Percentiles rank a stretch among this genome's conserved stretches.
Conservation (phyloP, 2,329 filamentous ascomycete species). For the Sordariomycetes sp. region DNA sequence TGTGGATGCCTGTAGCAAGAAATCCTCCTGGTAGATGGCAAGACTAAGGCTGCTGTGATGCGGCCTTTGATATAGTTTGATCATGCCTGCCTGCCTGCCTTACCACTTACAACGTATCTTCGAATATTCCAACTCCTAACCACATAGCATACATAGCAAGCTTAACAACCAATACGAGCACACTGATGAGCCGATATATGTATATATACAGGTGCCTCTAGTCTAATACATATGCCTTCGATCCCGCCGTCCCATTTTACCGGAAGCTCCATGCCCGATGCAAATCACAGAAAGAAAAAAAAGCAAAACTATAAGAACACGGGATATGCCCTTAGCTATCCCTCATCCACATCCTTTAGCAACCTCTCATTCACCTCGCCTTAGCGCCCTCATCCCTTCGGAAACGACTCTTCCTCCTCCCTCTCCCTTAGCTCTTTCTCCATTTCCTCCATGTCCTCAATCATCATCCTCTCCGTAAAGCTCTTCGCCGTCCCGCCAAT, state of each 20-base stretch:
- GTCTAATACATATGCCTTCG: background rate
- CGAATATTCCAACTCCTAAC: too few relatives aligned
- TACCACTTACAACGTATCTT: too few relatives aligned
- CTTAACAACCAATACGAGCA: too few relatives aligned
- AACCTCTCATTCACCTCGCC: background rate
- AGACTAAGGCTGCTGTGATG: too few relatives aligned
- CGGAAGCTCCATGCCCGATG: background rate
- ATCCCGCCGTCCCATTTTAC: background rate
- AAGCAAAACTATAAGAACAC: background rate
- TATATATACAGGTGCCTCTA: background rate
- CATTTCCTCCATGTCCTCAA: slow-evolving; percentile 27
- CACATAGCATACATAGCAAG: too few relatives aligned
- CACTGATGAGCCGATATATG: background rate
- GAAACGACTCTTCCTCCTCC: background rate
- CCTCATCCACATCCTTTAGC: background rate
- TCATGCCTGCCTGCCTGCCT: too few relatives aligned
- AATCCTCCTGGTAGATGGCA: too few relatives aligned
- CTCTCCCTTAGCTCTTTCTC: background rate
- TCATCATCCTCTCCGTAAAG: slow-evolving; percentile 36
- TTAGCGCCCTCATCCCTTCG: background rate
- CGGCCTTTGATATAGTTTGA: too few relatives aligned
- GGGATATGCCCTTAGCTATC: background rate
- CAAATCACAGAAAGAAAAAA: background rate
- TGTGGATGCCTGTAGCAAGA: too few relatives aligned
- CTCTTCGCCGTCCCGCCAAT: slow-evolving; percentile 34